Evolutionary conservation across 768 basidiomycete genomes (phyloP), one percentile per base, ranked within the genome.

Genomic region (Candolleomyces aberdarensis): DNA sequence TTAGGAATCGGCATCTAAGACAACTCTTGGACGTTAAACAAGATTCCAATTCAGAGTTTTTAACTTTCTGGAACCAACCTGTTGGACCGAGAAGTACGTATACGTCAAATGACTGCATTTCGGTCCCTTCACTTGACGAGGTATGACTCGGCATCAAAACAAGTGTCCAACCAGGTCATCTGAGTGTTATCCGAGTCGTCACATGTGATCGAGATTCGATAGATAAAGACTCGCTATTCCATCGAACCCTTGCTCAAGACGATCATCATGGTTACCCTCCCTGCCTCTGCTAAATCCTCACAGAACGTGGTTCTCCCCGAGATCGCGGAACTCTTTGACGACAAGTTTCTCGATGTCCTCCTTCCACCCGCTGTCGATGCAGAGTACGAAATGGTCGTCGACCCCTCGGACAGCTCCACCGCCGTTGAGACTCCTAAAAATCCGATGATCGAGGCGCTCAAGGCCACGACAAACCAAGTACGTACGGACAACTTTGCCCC

Each of bases 391-490:
- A 43, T 67, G 49, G 53, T 41, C 26, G 48, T 56, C 49, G 26
- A 56, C 39, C 39, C 40, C 5, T 49, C 58, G 17, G 55, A 58
- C 8, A 20, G 19, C 13, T 19, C 47, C 11, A 13, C 31, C 0
- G 52, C 39, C 22, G 55, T 48, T 15, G 55, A 62, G 2, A 46
- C 54, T 9, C 70, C 72, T 5, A 59, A 59, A 4, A 83, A 85
- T 68, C 67, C 80, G 0, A 82, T 88, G 76, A 86, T 88, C 70
- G 78, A 80, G 10, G 85, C 84, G 0, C 74, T 88, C 31, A 72
- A 70, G 59, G 66, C 71, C 0, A 76, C 71, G 7, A 62, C 76
- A 1, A 73, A 83, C 62, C 83, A 70, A 14, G 82, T 78, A 5
- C 64, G 72, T 26, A 89, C 87, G 3, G 66, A 68, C 19, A 89